Conservation (phyloP, 306 rosid species). For the Arachis stenosperma region DNA sequence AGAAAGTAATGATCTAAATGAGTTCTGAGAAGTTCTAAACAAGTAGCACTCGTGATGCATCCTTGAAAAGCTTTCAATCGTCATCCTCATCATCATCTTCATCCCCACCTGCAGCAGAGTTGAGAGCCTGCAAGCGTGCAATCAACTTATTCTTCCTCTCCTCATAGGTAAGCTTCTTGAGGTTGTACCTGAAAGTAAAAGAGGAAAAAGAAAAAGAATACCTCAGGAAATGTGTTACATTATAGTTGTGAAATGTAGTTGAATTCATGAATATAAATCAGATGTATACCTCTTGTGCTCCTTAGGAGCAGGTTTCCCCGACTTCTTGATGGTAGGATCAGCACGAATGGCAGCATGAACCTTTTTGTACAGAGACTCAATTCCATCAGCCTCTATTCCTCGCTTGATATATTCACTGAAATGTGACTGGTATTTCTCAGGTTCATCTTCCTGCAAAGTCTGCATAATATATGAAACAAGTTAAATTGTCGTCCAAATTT, state of each 20-base stretch:
- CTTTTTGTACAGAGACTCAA: conserved; percentile 72
- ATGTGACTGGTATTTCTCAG: conserved; percentile 80
- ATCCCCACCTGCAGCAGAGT: conserved; percentile 52
- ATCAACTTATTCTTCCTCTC: conserved; percentile 65
- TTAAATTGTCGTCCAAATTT: not conserved
- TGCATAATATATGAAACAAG: conserved; percentile 16
- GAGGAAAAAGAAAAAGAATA: not conserved
- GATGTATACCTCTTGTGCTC: conserved; percentile 65
- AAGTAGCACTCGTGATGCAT: not conserved
- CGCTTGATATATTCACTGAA: conserved; percentile 74
- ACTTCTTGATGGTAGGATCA: conserved; percentile 53
- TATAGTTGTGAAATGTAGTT: too few species aligned
- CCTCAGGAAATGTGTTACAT: not conserved
- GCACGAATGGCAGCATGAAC: conserved; percentile 92
- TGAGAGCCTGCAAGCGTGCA: conserved; percentile 61
- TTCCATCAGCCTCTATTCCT: conserved; percentile 61
- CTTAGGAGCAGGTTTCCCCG: conserved; percentile 62
- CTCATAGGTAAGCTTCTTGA: conserved; percentile 77
- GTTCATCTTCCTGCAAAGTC: conserved; percentile 77
- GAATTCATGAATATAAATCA: too few species aligned
- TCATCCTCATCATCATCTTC: conserved; percentile 60
- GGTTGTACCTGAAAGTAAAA: conserved; percentile 47
- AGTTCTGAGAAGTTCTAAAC: conserved; percentile 11
- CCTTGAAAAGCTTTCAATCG: conserved; percentile 31
- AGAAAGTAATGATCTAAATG: conserved; percentile 10